Percentiles rank a stretch among this genome's conserved stretches.
phyloP scores from a whole-genome alignment of 805 yeast genomes.

The Suhomyces kilbournensis region DNA sequence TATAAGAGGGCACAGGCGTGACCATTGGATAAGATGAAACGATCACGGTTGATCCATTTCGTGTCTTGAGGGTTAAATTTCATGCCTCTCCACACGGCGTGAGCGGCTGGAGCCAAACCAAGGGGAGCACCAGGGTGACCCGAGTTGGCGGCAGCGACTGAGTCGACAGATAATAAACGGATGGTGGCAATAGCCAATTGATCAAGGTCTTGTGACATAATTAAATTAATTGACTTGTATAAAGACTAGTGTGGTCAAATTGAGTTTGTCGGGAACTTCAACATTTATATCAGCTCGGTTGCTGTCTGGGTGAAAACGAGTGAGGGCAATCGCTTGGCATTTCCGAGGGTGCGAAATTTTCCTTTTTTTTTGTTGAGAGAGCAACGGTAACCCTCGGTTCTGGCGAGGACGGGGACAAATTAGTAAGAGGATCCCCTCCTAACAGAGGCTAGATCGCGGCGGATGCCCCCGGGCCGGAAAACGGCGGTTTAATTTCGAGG shows the following conservation, averaged over 20 bases:
- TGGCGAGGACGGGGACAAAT: not conserved
- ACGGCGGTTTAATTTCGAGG: not conserved
- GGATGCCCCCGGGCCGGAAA: conserved; percentile 1
- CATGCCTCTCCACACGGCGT: conserved; percentile 76
- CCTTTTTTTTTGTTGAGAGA: not conserved
- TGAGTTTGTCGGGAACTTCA: not conserved
- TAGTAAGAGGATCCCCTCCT: not conserved
- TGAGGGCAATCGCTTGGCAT: not conserved
- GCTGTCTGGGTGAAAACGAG: not conserved
- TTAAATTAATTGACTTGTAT: not conserved
- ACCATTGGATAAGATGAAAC: conserved; percentile 94
- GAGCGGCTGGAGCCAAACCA: conserved; percentile 96
- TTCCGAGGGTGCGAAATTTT: conserved; percentile 3
- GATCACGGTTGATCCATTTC: conserved; percentile 89
- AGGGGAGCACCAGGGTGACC: conserved; percentile 99
- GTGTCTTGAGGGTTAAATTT: conserved; percentile 89
- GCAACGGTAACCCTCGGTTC: not conserved
- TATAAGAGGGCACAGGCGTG: conserved; percentile 92
- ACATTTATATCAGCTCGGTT: not conserved
- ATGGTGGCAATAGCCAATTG: conserved; percentile 78
- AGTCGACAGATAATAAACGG: conserved; percentile 85
- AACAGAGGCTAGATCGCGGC: not conserved
- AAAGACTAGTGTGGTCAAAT: not conserved
- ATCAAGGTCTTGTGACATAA: conserved; percentile 48
- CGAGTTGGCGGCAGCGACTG: conserved; percentile 82